Conservation (phyloP, 805 yeast species). For the Suhomyces pyralidae region DNA sequence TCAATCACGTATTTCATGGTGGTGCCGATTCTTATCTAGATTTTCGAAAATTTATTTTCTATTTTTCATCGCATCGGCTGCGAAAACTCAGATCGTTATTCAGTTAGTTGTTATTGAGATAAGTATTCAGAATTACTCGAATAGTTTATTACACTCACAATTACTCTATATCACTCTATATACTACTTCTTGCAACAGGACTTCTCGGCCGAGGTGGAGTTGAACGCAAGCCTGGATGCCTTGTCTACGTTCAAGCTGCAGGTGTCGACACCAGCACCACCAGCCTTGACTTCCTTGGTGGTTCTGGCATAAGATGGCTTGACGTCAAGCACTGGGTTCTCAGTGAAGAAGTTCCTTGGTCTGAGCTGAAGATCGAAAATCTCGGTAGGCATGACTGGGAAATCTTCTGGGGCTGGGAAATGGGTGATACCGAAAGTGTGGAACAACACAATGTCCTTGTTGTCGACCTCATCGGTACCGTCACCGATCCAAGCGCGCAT, state of each 20-base stretch:
- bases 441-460: conserved; percentile 71
- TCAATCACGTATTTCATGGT: conserved; percentile 88
- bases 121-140: neutral
- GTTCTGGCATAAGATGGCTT: conserved; percentile 55
- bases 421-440: conserved; percentile 85
- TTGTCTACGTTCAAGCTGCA: conserved; percentile 41
- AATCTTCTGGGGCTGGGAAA: conserved; percentile 86
- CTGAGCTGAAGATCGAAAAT: conserved; percentile 70
- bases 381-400: conserved; percentile 88
- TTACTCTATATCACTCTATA: neutral
- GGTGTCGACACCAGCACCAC: conserved; percentile 31
- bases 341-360: conserved; percentile 75
- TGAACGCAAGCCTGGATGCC: conserved; percentile 53
- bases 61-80: neutral
- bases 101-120: too few relatives aligned
- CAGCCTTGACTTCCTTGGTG: conserved; percentile 40
- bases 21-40: neutral
- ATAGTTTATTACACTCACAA: neutral
- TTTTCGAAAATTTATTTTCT: neutral
- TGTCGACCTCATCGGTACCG: conserved; percentile 53
- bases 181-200: conserved; percentile 20
- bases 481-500: conserved; percentile 69
- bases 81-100: neutral
- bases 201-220: conserved; percentile 25
- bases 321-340: conserved; percentile 75